These are phyloP conservation scores for Cucurbita argyrosperma DNA, from an alignment of 306 rosid species.

Conservation along the genomic window DNA sequence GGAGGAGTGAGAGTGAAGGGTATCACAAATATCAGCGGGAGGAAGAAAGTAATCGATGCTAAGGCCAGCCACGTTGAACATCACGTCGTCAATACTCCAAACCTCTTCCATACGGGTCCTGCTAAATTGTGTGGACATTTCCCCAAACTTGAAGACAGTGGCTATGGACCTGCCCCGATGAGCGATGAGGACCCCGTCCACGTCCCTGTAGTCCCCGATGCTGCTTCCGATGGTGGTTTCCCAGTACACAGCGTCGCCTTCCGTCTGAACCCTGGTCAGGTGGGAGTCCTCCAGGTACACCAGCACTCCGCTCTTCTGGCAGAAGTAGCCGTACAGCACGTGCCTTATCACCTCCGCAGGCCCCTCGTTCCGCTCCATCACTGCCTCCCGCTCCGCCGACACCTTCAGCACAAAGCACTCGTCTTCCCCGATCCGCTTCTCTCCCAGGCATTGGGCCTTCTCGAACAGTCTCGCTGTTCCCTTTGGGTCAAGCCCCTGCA, in stretches of 20 bases:
- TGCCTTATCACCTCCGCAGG: slow-evolving; percentile 87
- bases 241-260: slow-evolving; percentile 55
- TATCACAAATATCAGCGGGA: slow-evolving; percentile 54
- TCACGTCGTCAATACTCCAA: slow-evolving; percentile 87
- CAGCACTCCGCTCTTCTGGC: slow-evolving; percentile 88
- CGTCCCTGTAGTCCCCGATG: slow-evolving; percentile 68
- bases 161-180: slow-evolving; percentile 88
- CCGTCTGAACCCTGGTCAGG: slow-evolving; percentile 61
- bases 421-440: slow-evolving; percentile 55
- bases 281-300: slow-evolving; percentile 87
- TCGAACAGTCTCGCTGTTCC: slow-evolving; percentile 71
- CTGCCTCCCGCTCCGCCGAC: slow-evolving; percentile 62
- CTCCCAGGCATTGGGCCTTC: slow-evolving; percentile 92
- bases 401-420: slow-evolving; percentile 85
- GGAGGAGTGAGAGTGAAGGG: not conserved
- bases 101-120: slow-evolving; percentile 81
- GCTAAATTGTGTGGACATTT: slow-evolving; percentile 63
- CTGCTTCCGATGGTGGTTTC: slow-evolving; percentile 94
- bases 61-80: slow-evolving; percentile 82
- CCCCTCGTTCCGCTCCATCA: slow-evolving; percentile 74
- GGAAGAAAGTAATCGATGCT: slow-evolving; percentile 81
- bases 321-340: slow-evolving; percentile 73
- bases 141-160: slow-evolving; percentile 70
- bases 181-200: slow-evolving; percentile 63
- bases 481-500: slow-evolving; percentile 85